Conservation (phyloP, 73 alveolate genomes). For the Paramecium sonneborni region DNA sequence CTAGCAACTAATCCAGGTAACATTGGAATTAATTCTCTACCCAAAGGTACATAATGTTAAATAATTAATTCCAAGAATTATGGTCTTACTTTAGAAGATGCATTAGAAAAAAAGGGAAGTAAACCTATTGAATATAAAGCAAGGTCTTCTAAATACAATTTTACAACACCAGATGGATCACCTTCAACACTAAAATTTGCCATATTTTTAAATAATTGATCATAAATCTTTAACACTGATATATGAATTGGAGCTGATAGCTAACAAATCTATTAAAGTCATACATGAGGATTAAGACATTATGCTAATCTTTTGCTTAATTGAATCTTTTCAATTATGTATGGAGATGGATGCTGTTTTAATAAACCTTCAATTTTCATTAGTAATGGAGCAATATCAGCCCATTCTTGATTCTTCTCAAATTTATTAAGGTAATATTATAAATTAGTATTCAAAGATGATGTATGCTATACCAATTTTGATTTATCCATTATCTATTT, state of each 20-base stretch:
- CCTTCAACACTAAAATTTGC: conserved; percentile 25
- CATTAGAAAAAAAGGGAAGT: conserved; percentile 66
- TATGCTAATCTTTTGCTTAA: conserved; percentile 64
- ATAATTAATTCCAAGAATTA: conserved; percentile 45
- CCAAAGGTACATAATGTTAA: conserved; percentile 62
- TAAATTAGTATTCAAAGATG: conserved; percentile 44
- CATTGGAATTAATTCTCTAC: conserved; percentile 64
- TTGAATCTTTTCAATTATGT: conserved; percentile 53
- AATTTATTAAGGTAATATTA: conserved; percentile 50
- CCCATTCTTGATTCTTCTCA: conserved; percentile 65
- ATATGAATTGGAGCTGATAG: conserved; percentile 52
- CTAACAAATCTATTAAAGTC: background rate
- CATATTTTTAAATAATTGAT: conserved; percentile 57
- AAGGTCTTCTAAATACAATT: conserved; percentile 55
- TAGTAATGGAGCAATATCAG: conserved; percentile 64
- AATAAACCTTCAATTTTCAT: conserved; percentile 58
- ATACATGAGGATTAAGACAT: conserved; percentile 66
- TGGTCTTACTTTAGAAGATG: conserved; percentile 60
- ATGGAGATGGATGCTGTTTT: conserved; percentile 65
- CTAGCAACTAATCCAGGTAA: conserved; percentile 64
- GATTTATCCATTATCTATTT: conserved; percentile 40
- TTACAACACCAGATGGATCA: conserved; percentile 22
- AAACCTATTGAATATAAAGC: conserved; percentile 61
- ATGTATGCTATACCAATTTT: background rate
- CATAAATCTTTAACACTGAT: conserved; percentile 58